phyloP scores from a whole-genome alignment of 306 rosid genomes.

The Ziziphus jujuba region DNA sequence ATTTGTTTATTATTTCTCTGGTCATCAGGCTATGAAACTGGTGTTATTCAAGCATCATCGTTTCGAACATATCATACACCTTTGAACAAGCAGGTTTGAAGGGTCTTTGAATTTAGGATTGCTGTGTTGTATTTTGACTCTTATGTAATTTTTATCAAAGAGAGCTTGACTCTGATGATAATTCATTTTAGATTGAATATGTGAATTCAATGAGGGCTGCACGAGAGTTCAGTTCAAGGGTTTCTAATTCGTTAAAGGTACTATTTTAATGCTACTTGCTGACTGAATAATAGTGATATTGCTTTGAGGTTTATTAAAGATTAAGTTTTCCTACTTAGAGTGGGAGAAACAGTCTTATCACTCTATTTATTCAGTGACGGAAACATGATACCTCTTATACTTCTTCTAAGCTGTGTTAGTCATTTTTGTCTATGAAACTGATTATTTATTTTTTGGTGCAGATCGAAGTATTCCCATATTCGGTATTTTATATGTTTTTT shows the following conservation, averaged over 20 bases:
- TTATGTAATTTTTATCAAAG: slow-evolving; percentile 20
- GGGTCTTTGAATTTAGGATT: not conserved
- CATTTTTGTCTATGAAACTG: slow-evolving; percentile 24
- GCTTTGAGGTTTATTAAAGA: no score
- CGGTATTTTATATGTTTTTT: slow-evolving; percentile 93
- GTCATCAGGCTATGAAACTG: slow-evolving; percentile 66
- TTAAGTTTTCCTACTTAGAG: no score
- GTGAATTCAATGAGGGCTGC: slow-evolving; percentile 96
- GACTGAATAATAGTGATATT: no score
- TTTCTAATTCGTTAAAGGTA: slow-evolving; percentile 94
- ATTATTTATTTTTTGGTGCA: slow-evolving; percentile 54
- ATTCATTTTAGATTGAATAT: slow-evolving; percentile 60
- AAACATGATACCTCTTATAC: no score
- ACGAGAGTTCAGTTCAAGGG: slow-evolving; percentile 80
- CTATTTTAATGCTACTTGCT: slow-evolving; percentile 12
- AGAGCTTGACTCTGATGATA: slow-evolving; percentile 18
- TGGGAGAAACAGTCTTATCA: no score
- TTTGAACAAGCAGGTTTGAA: slow-evolving; percentile 82
- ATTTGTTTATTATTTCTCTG: not conserved
- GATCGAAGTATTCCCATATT: slow-evolving; percentile 97
- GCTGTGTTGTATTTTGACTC: slow-evolving; percentile 14
- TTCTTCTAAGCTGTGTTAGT: not conserved
- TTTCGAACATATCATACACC: slow-evolving; percentile 98
- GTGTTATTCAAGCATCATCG: slow-evolving; percentile 83
- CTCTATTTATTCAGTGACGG: no score